Evolutionary conservation across 2,329 filamentous ascomycete species (phyloP).

Genomic region (Eutypella sp.): DNA sequence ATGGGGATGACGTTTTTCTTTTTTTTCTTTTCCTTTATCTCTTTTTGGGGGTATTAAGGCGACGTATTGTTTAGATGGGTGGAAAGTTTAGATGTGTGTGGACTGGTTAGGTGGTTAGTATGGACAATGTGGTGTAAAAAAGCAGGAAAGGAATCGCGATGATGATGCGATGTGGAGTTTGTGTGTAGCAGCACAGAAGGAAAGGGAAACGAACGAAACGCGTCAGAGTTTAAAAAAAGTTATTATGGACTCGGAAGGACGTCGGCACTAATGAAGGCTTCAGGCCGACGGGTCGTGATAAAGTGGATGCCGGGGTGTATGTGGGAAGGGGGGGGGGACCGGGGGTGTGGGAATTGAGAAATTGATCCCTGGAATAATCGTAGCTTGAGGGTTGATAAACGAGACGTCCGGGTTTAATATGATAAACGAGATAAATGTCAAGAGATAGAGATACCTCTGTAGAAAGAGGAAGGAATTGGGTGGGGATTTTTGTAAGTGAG

Average conservation of each 20-base stretch:
- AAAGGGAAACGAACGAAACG: background rate
- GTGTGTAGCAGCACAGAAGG: background rate
- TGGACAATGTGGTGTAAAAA: too few relatives aligned
- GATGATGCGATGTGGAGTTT: background rate
- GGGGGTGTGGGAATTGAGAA: too few relatives aligned
- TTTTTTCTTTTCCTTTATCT: too few relatives aligned
- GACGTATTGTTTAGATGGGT: background rate
- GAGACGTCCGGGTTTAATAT: too few relatives aligned
- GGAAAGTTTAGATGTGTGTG: background rate
- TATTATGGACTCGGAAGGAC: background rate
- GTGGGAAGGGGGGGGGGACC: too few relatives aligned
- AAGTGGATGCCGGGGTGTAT: too few relatives aligned
- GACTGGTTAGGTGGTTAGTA: background rate
- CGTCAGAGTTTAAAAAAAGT: background rate
- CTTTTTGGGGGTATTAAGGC: too few relatives aligned
- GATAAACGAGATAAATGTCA: too few relatives aligned
- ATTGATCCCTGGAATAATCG: background rate
- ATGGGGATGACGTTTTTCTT: too few relatives aligned
- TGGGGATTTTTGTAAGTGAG: constrained; percentile 5
- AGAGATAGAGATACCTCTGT: too few relatives aligned
- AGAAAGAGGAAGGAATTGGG: background rate
- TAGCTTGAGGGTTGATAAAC: too few relatives aligned
- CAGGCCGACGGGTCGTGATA: background rate
- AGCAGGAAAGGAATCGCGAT: background rate
- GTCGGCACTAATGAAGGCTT: background rate